phyloP scores from a whole-genome alignment of 306 rosid genomes.

The Sphenostylis stenocarpa region DNA sequence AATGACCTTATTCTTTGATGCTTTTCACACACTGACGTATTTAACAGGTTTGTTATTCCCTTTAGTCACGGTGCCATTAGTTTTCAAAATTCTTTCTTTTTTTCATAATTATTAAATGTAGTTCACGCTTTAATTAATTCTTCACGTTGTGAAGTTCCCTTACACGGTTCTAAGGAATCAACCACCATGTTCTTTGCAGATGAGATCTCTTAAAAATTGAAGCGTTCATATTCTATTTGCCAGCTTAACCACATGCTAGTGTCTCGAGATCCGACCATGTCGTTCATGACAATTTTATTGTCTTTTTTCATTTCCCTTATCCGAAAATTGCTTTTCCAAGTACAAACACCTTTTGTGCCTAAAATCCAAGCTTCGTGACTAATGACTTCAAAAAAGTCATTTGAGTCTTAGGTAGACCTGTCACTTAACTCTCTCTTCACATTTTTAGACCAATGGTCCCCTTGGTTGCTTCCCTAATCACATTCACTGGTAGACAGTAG shows the following conservation, averaged over 20 bases:
- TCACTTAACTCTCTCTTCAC: conserved; percentile 17
- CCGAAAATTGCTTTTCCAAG: conserved; percentile 38
- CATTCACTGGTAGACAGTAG: conserved; percentile 8
- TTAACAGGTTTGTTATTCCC: background rate
- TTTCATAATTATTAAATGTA: background rate
- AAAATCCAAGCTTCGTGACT: conserved; percentile 33
- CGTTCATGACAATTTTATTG: conserved; percentile 50
- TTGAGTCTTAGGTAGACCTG: conserved; percentile 20
- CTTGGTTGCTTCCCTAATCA: conserved; percentile 11
- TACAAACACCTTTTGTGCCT: conserved; percentile 34
- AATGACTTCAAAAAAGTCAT: background rate
- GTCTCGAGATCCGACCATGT: conserved; percentile 71
- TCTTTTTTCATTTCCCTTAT: conserved; percentile 42
- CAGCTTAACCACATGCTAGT: conserved; percentile 74
- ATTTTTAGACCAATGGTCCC: conserved; percentile 24
- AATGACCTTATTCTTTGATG: conserved; percentile 20
- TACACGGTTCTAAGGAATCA: conserved; percentile 48
- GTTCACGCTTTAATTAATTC: conserved; percentile 32
- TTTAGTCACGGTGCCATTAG: background rate
- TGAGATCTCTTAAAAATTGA: conserved; percentile 39
- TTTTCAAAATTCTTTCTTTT: background rate
- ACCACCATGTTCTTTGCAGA: conserved; percentile 50
- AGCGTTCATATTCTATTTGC: conserved; percentile 38
- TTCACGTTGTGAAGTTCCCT: conserved; percentile 39
- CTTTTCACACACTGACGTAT: conserved; percentile 6